Conservation (phyloP, 768 basidiomycete genomes). For the Leccinum rimulosum region DNA sequence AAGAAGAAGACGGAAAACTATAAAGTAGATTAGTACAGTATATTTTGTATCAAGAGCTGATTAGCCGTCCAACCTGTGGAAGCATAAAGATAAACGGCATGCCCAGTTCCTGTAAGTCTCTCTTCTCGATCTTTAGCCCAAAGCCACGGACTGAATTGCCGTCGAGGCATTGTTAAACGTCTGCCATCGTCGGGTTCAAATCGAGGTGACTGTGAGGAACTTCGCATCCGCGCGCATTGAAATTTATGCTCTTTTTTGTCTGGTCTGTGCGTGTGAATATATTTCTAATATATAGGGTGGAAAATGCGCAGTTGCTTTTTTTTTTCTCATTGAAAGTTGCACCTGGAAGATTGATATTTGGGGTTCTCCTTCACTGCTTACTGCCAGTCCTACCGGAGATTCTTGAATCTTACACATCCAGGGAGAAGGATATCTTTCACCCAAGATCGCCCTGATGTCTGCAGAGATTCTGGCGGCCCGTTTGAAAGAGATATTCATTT, state of each 20-base stretch:
- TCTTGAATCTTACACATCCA: conserved; percentile 55
- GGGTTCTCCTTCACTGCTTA: conserved; percentile 38
- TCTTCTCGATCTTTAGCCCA: conserved; percentile 47
- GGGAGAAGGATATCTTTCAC: conserved; percentile 60
- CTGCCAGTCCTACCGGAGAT: conserved; percentile 34
- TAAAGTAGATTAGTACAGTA: background rate
- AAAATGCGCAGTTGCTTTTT: too few relatives aligned
- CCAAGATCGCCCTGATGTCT: conserved; percentile 62
- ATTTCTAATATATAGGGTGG: conserved; percentile 6
- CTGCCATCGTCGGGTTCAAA: conserved; percentile 33
- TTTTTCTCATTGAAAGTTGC: conserved; percentile 58
- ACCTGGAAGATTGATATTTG: conserved; percentile 77
- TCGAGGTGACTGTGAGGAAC: conserved; percentile 43
- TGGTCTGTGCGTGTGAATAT: conserved; percentile 57
- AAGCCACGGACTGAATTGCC: conserved; percentile 15
- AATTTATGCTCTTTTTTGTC: conserved; percentile 19
- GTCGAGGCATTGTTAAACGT: conserved; percentile 20
- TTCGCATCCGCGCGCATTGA: conserved; percentile 12
- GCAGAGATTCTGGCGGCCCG: conserved; percentile 58
- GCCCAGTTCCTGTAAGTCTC: conserved; percentile 57
- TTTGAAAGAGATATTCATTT: conserved; percentile 49
- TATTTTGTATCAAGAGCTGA: conserved; percentile 58
- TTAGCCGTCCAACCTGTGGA: conserved; percentile 60
- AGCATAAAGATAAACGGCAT: conserved; percentile 54
- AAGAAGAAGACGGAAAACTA: background rate